Conservation (phyloP, 2,329 filamentous ascomycete species). For the Apiospora kogelbergensis region DNA sequence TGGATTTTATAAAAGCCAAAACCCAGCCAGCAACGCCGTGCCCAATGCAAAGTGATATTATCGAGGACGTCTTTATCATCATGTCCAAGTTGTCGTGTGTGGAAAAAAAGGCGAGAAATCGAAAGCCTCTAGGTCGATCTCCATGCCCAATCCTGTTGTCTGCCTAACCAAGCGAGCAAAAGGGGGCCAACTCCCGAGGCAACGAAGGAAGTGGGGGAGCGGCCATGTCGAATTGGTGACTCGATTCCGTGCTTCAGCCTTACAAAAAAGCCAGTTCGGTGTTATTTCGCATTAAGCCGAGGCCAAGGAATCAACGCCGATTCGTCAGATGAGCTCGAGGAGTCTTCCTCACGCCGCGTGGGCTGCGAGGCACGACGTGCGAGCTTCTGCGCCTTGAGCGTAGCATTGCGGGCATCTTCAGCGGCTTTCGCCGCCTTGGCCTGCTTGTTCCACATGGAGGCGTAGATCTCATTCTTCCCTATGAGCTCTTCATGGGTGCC, state of each 20-base stretch:
- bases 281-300: conserved; percentile 2
- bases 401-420: conserved; percentile 10
- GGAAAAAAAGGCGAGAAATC: not conserved
- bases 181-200: not conserved
- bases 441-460: conserved; percentile 88
- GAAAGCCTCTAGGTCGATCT: not conserved
- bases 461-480: conserved; percentile 69
- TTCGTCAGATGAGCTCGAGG: conserved; percentile 1
- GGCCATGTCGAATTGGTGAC: not conserved
- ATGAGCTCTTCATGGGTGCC: conserved; percentile 80
- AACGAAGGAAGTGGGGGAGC: not conserved
- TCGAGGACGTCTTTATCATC: not conserved
- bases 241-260: not conserved
- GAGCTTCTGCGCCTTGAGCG: conserved; percentile 2
- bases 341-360: conserved; percentile 5
- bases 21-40: not conserved
- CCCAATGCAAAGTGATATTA: not conserved
- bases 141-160: not conserved
- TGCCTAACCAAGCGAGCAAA: not conserved
- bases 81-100: not conserved
- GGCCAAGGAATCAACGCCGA: not conserved
- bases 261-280: not conserved
- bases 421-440: conserved; percentile 70
- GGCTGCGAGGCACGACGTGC: conserved; percentile 1
- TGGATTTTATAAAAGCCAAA: not conserved